phyloP scores from a whole-genome alignment of 345 rosid species.

The Lepidium africanum region DNA sequence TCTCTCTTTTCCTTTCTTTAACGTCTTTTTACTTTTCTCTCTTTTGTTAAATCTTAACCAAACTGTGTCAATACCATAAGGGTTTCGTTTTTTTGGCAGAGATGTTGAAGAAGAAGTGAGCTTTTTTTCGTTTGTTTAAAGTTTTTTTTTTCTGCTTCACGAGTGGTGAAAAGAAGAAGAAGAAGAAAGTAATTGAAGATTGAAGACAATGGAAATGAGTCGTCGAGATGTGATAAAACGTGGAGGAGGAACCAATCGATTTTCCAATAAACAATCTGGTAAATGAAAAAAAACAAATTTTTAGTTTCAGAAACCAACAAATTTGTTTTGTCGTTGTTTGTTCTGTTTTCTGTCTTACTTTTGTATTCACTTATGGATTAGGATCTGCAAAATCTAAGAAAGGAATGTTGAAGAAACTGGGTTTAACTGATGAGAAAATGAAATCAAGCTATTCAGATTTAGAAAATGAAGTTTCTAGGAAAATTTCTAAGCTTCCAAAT shows the following conservation, averaged over 20 bases:
- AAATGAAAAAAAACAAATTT: not conserved
- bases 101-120: slow-evolving; percentile 9
- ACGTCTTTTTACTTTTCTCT: slow-evolving; percentile 13
- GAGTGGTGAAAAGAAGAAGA: slow-evolving; percentile 8
- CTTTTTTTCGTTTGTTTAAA: too few relatives aligned
- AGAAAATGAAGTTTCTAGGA: slow-evolving; percentile 21
- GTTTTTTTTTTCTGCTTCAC: too few relatives aligned
- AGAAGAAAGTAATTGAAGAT: slow-evolving; percentile 24
- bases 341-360: not conserved
- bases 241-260: slow-evolving; percentile 51
- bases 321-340: not conserved
- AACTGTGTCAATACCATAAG: not conserved
- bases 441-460: slow-evolving; percentile 26
- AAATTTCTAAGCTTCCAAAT: slow-evolving; percentile 47
- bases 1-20: slow-evolving; percentile 20
- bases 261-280: slow-evolving; percentile 45
- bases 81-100: slow-evolving; percentile 6
- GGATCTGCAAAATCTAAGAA: slow-evolving; percentile 51
- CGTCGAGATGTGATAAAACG: slow-evolving; percentile 52
- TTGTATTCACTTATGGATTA: slow-evolving; percentile 10
- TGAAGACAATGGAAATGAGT: slow-evolving; percentile 54
- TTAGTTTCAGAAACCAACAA: slow-evolving; percentile 19
- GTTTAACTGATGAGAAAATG: slow-evolving; percentile 32
- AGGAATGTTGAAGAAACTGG: slow-evolving; percentile 43
- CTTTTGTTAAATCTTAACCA: not conserved